Percentiles rank a stretch among this genome's conserved stretches.
Evolutionary conservation across 2,329 filamentous ascomycete genomes (phyloP).

Genomic region (Aspergillus unguis): DNA sequence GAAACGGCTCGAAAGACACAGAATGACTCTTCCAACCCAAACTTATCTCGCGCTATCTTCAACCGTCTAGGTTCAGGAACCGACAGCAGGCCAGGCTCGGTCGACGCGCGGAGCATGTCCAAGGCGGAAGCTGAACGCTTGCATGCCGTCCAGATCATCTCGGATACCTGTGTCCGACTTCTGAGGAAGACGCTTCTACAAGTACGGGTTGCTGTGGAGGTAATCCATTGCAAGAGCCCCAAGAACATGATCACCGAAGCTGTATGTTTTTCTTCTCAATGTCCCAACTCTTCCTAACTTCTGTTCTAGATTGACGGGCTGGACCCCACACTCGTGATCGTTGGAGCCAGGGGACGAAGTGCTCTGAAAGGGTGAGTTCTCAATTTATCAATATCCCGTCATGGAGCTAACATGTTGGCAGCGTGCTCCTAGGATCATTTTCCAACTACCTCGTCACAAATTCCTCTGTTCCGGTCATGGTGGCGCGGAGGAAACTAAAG

Average conservation of each 20-base stretch:
- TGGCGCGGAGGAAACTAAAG: slow-evolving; percentile 81
- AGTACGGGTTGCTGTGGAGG: slow-evolving; percentile 89
- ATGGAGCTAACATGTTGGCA: slow-evolving; percentile 34
- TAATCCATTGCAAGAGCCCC: slow-evolving; percentile 96
- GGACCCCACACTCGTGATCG: slow-evolving; percentile 85
- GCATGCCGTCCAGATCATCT: slow-evolving; percentile 78
- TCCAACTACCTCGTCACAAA: slow-evolving; percentile 97
- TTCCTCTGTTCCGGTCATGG: slow-evolving; percentile 96
- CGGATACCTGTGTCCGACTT: slow-evolving; percentile 76
- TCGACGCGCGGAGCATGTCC: slow-evolving; percentile 50
- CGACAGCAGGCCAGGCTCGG: slow-evolving; percentile 43
- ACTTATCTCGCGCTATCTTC: slow-evolving; percentile 31
- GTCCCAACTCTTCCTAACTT: slow-evolving; percentile 8
- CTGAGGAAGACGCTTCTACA: slow-evolving; percentile 88
- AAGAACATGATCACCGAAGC: slow-evolving; percentile 96
- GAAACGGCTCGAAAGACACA: slow-evolving; percentile 49
- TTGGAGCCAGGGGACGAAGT: slow-evolving; percentile 86
- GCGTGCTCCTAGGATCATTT: slow-evolving; percentile 91
- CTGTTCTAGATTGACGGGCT: slow-evolving; percentile 73
- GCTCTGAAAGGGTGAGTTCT: slow-evolving; percentile 81
- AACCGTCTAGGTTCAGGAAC: slow-evolving; percentile 36
- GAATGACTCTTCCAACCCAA: slow-evolving; percentile 27
- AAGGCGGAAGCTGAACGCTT: slow-evolving; percentile 74
- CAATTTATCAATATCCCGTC: background rate
- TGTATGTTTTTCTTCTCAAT: slow-evolving; percentile 41